Base-by-base conservation (phyloP, 1,284 basidiomycete genomes). In the Sporisorium scitamineum region DNA sequence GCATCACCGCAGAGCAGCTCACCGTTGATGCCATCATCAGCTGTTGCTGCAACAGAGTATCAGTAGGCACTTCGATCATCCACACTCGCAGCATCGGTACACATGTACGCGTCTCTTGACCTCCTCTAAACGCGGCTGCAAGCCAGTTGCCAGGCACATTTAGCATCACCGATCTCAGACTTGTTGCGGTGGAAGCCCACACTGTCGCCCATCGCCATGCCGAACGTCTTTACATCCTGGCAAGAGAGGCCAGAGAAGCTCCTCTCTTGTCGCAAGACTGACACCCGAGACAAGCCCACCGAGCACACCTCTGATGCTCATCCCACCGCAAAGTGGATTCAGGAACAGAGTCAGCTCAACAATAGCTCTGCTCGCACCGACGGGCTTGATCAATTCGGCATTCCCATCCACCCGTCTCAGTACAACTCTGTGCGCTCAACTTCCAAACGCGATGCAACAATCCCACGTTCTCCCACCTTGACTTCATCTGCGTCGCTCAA, bases 231-330 rank as follows among this genome's bases (percentile, higher is more conserved):
- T 50, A 52, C 31, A 7, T 70, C 67, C 0, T 75, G 72, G 66
- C 57, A 75, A 26, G 72, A 75, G 55, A 54, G 72, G 56, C 72
- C 72, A 11, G 72, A 75, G 34, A 64, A 31, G 39, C 69, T 71
- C 50, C 39, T 71, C 7, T 26, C 59, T 20, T 44, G 56, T 29
- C 53, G 31, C 41, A 52, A 27, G 16, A 56, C 42, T 8, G 45
- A 39, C 54, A 37, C 27, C 39, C 39, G 44, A 14, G 37, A 22
- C 29, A 31, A 24, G 10, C 26, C 13, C 7, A 16, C 55, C 18
- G 41, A 59, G 14, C 51, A 62, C 27, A 22, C 32, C 8, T 54
- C 55, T 16, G 41, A 11, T 0, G 11, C 59, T 2, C 66, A 63
- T 50, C 52, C 60, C 5, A 67, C 62, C 10, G 56, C 62, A 10